These are phyloP conservation scores for Populus hybrid DNA, from an alignment of 441 rosid genomes.

Conservation along the genomic window DNA sequence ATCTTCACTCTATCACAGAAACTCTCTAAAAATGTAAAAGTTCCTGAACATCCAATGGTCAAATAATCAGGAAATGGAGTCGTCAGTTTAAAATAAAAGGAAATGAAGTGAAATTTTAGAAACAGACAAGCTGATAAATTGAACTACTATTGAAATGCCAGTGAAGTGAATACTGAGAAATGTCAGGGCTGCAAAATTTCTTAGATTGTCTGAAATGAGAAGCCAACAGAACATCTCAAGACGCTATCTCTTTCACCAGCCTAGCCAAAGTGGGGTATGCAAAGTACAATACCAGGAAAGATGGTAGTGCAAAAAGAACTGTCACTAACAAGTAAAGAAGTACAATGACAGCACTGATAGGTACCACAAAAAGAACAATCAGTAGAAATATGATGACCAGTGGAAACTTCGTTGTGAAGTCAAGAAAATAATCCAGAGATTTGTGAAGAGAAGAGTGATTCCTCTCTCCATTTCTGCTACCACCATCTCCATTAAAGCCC, in stretches of 20 bases:
- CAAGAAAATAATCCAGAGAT: constrained; percentile 52
- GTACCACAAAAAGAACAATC: constrained; percentile 60
- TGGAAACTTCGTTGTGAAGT: constrained; percentile 59
- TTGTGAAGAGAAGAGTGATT: constrained; percentile 24
- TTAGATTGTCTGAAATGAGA: neutral
- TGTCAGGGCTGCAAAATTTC: neutral
- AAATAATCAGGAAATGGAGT: neutral
- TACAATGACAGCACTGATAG: constrained; percentile 65
- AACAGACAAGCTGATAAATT: neutral
- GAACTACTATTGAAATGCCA: neutral
- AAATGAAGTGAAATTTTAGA: neutral
- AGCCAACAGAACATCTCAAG: constrained; percentile 20
- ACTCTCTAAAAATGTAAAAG: neutral
- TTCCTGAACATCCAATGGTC: neutral
- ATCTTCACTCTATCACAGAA: neutral
- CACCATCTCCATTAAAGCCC: constrained; percentile 24
- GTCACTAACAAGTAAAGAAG: constrained; percentile 56
- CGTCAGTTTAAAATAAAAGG: neutral
- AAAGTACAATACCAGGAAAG: constrained; percentile 59
- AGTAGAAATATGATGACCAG: constrained; percentile 53
- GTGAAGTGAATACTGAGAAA: neutral
- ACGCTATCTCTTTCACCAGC: constrained; percentile 65
- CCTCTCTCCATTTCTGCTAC: constrained; percentile 18
- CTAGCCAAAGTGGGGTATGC: constrained; percentile 65
- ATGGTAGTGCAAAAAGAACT: constrained; percentile 58